Percentiles rank a stretch among this genome's conserved stretches.
These are phyloP conservation scores for Cucumis hystrix DNA, from an alignment of 306 rosid genomes.

Conservation along the genomic window DNA sequence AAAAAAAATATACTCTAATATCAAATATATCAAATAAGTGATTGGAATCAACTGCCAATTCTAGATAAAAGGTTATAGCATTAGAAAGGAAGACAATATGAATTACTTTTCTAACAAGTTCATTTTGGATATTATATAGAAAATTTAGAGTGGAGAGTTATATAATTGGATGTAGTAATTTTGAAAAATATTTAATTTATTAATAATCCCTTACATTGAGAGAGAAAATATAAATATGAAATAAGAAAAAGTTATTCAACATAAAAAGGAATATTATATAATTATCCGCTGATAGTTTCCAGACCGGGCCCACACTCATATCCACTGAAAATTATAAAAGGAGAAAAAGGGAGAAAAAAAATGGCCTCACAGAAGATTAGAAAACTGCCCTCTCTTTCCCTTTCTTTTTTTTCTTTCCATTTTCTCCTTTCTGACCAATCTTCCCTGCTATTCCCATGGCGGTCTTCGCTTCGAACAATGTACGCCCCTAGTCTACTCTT, in stretches of 20 bases:
- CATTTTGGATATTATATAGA: too few relatives aligned
- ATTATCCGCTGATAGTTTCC: not conserved
- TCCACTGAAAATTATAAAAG: not conserved
- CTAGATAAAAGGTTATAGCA: too few relatives aligned
- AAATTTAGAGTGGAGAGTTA: too few relatives aligned
- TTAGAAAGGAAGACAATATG: too few relatives aligned
- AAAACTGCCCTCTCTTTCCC: not conserved
- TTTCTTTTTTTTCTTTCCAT: too few relatives aligned
- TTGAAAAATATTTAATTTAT: too few relatives aligned
- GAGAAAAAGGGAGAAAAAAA: not conserved
- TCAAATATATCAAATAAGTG: too few relatives aligned
- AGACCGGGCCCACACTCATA: not conserved
- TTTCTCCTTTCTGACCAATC: not conserved
- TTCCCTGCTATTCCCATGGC: not conserved
- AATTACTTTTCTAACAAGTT: too few relatives aligned
- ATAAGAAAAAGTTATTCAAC: too few relatives aligned
- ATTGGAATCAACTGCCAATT: too few relatives aligned
- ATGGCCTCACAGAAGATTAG: not conserved
- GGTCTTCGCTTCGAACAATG: not conserved
- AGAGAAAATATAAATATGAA: not conserved
- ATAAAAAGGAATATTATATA: not conserved
- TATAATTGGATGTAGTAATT: too few relatives aligned
- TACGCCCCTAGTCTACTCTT: not conserved
- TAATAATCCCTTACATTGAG: not conserved
- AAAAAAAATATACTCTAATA: too few relatives aligned